Conservation (phyloP, 805 yeast species). For the Maudiozyma serrabonitensis region DNA sequence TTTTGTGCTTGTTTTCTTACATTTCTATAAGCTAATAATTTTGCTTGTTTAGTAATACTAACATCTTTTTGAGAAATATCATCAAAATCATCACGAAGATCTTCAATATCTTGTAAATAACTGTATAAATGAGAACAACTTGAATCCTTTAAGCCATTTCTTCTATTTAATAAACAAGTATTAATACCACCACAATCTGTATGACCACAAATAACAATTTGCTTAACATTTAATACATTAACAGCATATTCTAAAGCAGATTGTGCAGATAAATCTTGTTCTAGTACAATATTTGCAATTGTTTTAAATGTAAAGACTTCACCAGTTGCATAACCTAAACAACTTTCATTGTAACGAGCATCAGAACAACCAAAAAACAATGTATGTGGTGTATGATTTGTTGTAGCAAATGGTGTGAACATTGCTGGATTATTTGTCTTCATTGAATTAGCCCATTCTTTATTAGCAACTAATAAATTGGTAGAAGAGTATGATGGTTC, state of each 20-base stretch:
- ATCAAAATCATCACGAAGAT: conserved; percentile 44
- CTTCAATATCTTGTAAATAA: conserved; percentile 55
- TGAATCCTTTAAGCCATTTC: conserved; percentile 26
- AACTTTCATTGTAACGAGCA: conserved; percentile 76
- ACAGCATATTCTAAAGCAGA: conserved; percentile 84
- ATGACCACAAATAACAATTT: conserved; percentile 85
- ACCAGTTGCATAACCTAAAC: conserved; percentile 75
- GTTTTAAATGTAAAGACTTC: conserved; percentile 84
- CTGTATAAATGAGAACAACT: conserved; percentile 25
- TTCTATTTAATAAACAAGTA: conserved; percentile 51
- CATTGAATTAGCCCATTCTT: conserved; percentile 36
- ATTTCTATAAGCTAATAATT: conserved; percentile 3
- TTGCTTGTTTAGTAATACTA: conserved; percentile 1
- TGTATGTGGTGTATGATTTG: conserved; percentile 58
- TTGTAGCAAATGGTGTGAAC: conserved; percentile 23
- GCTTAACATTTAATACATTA: conserved; percentile 69
- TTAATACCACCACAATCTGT: conserved; percentile 91
- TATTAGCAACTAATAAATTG: conserved; percentile 32
- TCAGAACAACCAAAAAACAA: conserved; percentile 93
- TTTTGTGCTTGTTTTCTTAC: conserved; percentile 7
- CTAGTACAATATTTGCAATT: conserved; percentile 68
- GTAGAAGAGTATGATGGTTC: not conserved
- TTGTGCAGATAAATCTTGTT: conserved; percentile 59
- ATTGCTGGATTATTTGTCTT: conserved; percentile 45
- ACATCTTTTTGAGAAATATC: not conserved